Evolutionary conservation across 2,329 filamentous ascomycete genomes (phyloP), one percentile per base, ranked within the genome.

Genomic region (Xylariomycetidae sp.): DNA sequence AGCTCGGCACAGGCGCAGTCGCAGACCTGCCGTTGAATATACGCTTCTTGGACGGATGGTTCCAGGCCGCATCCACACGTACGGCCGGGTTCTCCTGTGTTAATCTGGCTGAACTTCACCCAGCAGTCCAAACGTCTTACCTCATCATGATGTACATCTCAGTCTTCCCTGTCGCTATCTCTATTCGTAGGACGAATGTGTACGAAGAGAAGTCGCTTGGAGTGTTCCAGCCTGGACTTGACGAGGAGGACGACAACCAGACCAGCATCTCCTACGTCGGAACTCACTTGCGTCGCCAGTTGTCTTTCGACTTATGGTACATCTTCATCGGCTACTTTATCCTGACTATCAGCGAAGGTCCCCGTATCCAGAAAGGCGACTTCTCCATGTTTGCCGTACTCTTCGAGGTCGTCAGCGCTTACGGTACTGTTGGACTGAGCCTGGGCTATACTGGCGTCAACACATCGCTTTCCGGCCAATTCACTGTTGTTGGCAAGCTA

Each of bases 131-230:
- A 51, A 87, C 93, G 10, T 86, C 88, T 16, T 96, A 95, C 63
- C 68, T 96, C 60, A 81, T 96, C 59, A 96, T 96, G 92, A 96
- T 96, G 92, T 96, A 96, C 60, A 95, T 96, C 42, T 95, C 89
- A 37, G 85, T 95, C 39, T 94, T 95, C 49, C 90, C 90, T 5
- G 94, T 96, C 48, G 90, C 92, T 54, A 96, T 96, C 50, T 92
- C 85, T 6, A 84, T 96, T 49, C 87, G 90, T 33, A 74, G 85
- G 44, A 95, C 90, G 38, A 96, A 96, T 56, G 90, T 95, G 3
- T 96, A 96, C 64, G 90, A 95, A 60, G 90, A 96, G 56, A 85
- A 82, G 45, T 86, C 81, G 1, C 72, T 92, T 1, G 86, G 86
- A 5, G 77, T 93, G 19, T 88, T 83, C 52, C 66, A 64, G 31